Conservation (phyloP, 2,329 filamentous ascomycete species). For the Didymella glomerata region DNA sequence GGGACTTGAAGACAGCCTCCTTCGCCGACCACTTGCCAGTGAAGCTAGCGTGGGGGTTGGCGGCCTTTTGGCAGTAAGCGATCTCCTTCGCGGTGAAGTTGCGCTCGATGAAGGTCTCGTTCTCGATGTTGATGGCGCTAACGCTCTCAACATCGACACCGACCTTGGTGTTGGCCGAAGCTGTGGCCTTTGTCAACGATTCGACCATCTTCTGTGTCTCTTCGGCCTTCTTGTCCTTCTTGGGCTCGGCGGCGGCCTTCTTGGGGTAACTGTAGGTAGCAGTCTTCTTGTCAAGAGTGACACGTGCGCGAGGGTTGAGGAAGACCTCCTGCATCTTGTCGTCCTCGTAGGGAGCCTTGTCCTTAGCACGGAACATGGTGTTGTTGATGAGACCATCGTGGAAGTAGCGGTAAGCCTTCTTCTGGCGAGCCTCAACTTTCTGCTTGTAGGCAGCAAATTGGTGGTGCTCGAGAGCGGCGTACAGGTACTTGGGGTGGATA, state of each 20-base stretch:
- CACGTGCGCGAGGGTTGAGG: conserved; percentile 91
- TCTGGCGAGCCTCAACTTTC: conserved; percentile 92
- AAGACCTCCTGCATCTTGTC: conserved; percentile 87
- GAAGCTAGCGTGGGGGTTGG: conserved; percentile 87
- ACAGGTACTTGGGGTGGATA: conserved; percentile 96
- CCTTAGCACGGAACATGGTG: conserved; percentile 95
- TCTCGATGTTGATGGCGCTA: conserved; percentile 85
- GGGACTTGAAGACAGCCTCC: conserved; percentile 97
- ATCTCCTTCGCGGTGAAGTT: conserved; percentile 92
- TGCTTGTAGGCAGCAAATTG: conserved; percentile 82
- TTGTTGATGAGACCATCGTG: conserved; percentile 99
- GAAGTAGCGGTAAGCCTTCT: conserved; percentile 99
- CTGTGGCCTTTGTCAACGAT: conserved; percentile 73
- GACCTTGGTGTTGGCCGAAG: conserved; percentile 72
- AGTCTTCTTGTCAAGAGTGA: conserved; percentile 85
- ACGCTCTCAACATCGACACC: conserved; percentile 96
- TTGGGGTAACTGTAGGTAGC: conserved; percentile 76
- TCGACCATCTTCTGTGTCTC: conserved; percentile 80
- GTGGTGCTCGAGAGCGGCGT: conserved; percentile 86
- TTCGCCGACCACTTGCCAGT: conserved; percentile 97
- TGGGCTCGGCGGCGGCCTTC: conserved; percentile 63
- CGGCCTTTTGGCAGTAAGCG: conserved; percentile 81
- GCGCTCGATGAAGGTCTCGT: conserved; percentile 90
- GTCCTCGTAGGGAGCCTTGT: conserved; percentile 86
- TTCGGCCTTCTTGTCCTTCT: conserved; percentile 65